A percentile compares a stretch with the other conserved stretches of the same genome.
Evolutionary conservation across 2,329 filamentous ascomycete genomes (phyloP).

Genomic region (Alternaria sp.): DNA sequence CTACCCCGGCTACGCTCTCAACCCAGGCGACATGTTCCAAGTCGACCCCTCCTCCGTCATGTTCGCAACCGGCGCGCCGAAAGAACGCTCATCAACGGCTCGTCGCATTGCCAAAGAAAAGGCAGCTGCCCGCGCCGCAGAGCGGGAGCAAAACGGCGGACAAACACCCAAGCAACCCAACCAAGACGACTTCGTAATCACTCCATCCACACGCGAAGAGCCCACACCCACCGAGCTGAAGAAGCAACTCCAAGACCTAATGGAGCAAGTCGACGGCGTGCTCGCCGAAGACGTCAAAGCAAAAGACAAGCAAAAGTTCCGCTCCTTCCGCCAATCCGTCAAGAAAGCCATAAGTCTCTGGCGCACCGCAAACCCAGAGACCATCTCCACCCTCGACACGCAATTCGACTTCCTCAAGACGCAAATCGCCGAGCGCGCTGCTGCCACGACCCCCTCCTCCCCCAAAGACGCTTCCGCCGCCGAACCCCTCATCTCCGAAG

Average conservation of each 20-base stretch:
- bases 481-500: constrained; percentile 47
- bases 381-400: constrained; percentile 51
- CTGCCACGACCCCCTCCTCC: neutral
- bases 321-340: constrained; percentile 71
- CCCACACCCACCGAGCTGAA: constrained; percentile 41
- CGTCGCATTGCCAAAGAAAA: constrained; percentile 40
- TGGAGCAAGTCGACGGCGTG: constrained; percentile 64
- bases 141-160: constrained; percentile 26
- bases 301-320: constrained; percentile 77
- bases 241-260: constrained; percentile 42
- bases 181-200: neutral
- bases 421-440: constrained; percentile 26
- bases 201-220: constrained; percentile 25
- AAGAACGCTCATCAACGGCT: constrained; percentile 50
- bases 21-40: constrained; percentile 98
- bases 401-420: constrained; percentile 56
- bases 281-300: constrained; percentile 66
- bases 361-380: constrained; percentile 50
- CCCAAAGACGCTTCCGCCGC: constrained; percentile 2
- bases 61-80: constrained; percentile 80
- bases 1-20: constrained; percentile 90
- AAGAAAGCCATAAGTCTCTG: constrained; percentile 67
- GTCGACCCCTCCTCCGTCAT: constrained; percentile 89
- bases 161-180: constrained; percentile 21
- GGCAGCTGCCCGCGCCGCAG: constrained; percentile 36